Evolutionary conservation across 805 yeast genomes (phyloP), one percentile per base, ranked within the genome.

Genomic region (Ogataea pini): DNA sequence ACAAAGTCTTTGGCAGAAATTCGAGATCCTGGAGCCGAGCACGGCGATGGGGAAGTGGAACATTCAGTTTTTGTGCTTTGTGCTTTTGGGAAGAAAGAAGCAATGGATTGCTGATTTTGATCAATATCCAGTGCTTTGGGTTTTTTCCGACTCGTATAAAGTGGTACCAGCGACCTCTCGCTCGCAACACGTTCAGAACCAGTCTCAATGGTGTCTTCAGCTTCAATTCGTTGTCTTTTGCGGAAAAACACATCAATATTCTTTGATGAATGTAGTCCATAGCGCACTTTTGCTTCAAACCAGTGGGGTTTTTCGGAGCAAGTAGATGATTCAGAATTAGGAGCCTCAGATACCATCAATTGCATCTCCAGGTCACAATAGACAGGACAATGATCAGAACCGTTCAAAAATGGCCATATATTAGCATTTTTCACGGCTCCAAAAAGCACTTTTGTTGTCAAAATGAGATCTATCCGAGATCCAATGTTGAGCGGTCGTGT

Each of bases 331-430:
- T n/a, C n/a, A n/a, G n/a, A n/a, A n/a, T n/a, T n/a, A n/a, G n/a
- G n/a, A n/a, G n/a, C n/a, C n/a, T n/a, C n/a, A n/a, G n/a, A n/a
- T n/a, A 6, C 20, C 37, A 18, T 46, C 54, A 14, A 7, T 14
- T 31, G 34, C 7, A 64, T 46, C 32, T 70, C 68, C 37, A 90
- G 60, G 63, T 89, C 97, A 1, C 89, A 75, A 60, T 65, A 89
- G 0, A 89, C 80, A 0, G 99, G 99, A 65, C 98, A 92, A 67
- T 92, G 99, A 64, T 92, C 99, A 0, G 97, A 89, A 0, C 99
- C 99, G 63, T 78, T 70, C 1, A 91, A 58, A 37, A 74, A 74
- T 0, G 89, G 84, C 77, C 86, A 76, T n/a, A 87, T 86, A 51
- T 77, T 77, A 0, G 81, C 75, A 37, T 72, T 65, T 3, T 60